Base-by-base conservation (phyloP, 1,139 yeast species). In the Suhomyces bokatorum region DNA sequence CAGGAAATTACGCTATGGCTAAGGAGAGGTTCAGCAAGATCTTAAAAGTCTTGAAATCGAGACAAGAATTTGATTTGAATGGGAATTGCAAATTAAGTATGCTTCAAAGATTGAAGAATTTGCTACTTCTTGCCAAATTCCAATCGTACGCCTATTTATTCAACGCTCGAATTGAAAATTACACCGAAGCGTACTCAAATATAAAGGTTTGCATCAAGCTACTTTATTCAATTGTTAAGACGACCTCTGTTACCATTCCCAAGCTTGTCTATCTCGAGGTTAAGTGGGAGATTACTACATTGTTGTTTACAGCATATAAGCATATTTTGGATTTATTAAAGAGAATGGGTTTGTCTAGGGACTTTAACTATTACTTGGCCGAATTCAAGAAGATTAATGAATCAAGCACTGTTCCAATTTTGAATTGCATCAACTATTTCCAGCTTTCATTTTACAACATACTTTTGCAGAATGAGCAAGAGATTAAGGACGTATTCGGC, bases 331-430 rank as follows among this genome's bases (percentile, higher is more conserved):
- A 65, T 3, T 53, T 66, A 1, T 67, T 70, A 44, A 62, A 69
- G 16, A 70, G 67, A 35, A 54, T 80, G 37, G 88, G 89, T 0
- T 54, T 80, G 3, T 66, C 81, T 0, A 78, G 78, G 50, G 87
- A 83, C 44, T 67, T 78, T 33, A 66, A 68, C 3, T 80, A 70
- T 56, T 83, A 75, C 58, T 51, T 72, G 12, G 63, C 64, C 6
- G 89, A 84, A 51, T 65, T 77, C 34, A 58, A 60, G 8, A 73
- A 68, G 35, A 58, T 80, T 17, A 57, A 67, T 35, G 56, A 54
- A 8, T 42, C 62, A 2, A 66, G 55, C 14, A 50, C 55, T 5
- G 54, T 63, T 4, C 69, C 70, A 1, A 50, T 63, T n/a, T 51
- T 66, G 9, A 67, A 65, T 41, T 59, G 68, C 29, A 41, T 57